Base-by-base conservation (phyloP, 1,139 yeast species). In the Hyphopichia wangnamkhiaoensis region DNA sequence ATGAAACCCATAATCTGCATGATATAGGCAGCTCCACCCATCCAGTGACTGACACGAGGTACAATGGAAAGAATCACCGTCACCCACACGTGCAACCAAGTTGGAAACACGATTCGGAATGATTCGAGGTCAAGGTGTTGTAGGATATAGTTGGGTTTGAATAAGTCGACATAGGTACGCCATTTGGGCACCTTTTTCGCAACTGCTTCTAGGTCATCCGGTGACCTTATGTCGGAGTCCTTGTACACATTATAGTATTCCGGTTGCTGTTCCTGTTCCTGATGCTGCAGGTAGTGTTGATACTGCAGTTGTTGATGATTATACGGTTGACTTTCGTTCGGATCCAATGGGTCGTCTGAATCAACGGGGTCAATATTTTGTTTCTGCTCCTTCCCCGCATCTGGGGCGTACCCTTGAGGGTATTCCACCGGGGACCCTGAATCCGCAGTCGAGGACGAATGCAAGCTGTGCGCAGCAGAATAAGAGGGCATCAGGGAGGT, bases 1-100 rank as follows among this genome's bases (percentile, higher is more conserved):
- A 65, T 54, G 35, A 65, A 63, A 2, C 59, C 63, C 25, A 64
- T 47, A 23, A 66, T 54, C 33, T 56, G 63, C 24, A 58, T 37
- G 38, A 67, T 49, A 41, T 57, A 67, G 1, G 63, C 51, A 2
- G 65, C 67, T 14, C 40, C 39, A 3, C 71, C 71, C 1, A 66
- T 29, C 70, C 70, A 67, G 10, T 39, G 37, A 34, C 57, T 49
- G 1, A 60, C 47, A 8, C 39, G 37, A 1, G 66, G 68, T 1
- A 63, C 53, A 3, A 63, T 49, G 7, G 58, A 43, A 13, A 67
- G 37, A 1, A 67, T 40, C 8, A 59, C 56, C 1, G 61, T 49
- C 4, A 46, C 37, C 64, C 69, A 66, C 3, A 59, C 43, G 38
- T 61, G 65, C 3, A 55, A 26, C 62, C 66, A 67, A 2, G 68